Base-by-base conservation (phyloP, 1,139 yeast genomes). In the Yamadazyma aaseri region DNA sequence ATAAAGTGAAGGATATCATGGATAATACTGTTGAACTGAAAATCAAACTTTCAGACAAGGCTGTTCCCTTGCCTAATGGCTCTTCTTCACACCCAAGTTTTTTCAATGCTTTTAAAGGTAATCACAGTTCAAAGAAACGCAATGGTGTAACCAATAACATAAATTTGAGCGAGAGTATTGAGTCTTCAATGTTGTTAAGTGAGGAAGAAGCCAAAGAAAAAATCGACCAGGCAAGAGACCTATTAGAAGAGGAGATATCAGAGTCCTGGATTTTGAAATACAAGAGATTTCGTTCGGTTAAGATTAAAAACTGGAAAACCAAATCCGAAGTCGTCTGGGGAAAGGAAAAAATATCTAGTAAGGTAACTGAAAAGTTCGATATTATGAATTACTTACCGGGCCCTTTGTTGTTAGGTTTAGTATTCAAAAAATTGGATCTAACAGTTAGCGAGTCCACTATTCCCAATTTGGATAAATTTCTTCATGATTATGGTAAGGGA, bases 191-290 rank as follows among this genome's bases (percentile, higher is more conserved):
- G 7, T 22, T 22, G n/a, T 26, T 45, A 6, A 44, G 54, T 7
- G 43, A 45, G 21, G 50, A 49, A 21, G 60, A 62, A 31, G 67
- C 66, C 0, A 50, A 54, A 10, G 42, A 40, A 5, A 46, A 56
- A 15, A 61, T 75, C 5, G 53, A 51, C 5, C 36, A 50, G 4
- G 78, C 79, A 0, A 53, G 47, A 30, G 57, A 60, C 9, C 33
- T 63, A 6, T 58, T 73, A 14, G 58, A 68, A 28, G 41, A 47
- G 33, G 76, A 83, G 41, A 62, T 85, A 25, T 75, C 92, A 0
- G 67, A 66, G 14, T 76, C 94, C 0, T 90, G 97, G 97, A 71
- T 84, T 18, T 43, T 49, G 30, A 66, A 63, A 38, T 66, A 43
- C 44, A 51, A 46, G 24, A 38, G 48, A 12, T 67, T 60, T 46